Percentiles rank a stretch among this genome's conserved stretches.
Evolutionary conservation across 306 rosid species (phyloP).

Genomic region (Citrullus colocynthis): DNA sequence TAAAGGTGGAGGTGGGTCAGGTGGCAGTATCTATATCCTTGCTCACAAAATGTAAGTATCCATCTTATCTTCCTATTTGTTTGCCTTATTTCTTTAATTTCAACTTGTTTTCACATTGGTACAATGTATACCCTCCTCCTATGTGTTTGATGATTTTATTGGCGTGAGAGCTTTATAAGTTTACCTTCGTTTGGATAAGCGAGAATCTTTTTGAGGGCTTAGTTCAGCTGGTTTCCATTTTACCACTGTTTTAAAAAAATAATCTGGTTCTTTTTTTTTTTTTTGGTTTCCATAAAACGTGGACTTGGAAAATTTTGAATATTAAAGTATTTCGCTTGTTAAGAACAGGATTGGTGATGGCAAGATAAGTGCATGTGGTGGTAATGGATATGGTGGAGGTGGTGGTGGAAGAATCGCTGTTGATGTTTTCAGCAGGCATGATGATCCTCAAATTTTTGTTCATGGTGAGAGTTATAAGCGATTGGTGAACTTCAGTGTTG

Average conservation of each 20-base stretch:
- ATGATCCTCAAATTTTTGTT: constrained; percentile 38
- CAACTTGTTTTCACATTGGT: not conserved
- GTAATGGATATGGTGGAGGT: constrained; percentile 49
- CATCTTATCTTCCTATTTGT: not conserved
- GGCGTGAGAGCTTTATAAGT: not conserved
- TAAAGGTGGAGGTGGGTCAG: constrained; percentile 97
- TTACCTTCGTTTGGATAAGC: not conserved
- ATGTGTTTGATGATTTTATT: not conserved
- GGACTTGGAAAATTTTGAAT: not conserved
- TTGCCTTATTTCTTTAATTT: constrained; percentile 6
- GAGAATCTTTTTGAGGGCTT: not conserved
- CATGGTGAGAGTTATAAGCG: constrained; percentile 31
- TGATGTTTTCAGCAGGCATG: constrained; percentile 54
- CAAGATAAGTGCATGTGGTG: constrained; percentile 51
- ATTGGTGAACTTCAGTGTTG: not conserved
- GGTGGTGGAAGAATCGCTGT: constrained; percentile 59
- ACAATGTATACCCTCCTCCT: not conserved
- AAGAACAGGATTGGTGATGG: constrained; percentile 54
- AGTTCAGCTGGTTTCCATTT: not conserved
- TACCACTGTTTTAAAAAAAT: not conserved
- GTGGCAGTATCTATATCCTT: constrained; percentile 86
- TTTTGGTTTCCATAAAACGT: not conserved
- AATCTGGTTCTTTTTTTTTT: not conserved
- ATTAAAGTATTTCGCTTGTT: constrained; percentile 3
- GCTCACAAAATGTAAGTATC: constrained; percentile 69